Percentiles rank a stretch among this genome's conserved stretches.
Evolutionary conservation across 352 stramenopile species (phyloP).

Genomic region (Peronospora farinosa): DNA sequence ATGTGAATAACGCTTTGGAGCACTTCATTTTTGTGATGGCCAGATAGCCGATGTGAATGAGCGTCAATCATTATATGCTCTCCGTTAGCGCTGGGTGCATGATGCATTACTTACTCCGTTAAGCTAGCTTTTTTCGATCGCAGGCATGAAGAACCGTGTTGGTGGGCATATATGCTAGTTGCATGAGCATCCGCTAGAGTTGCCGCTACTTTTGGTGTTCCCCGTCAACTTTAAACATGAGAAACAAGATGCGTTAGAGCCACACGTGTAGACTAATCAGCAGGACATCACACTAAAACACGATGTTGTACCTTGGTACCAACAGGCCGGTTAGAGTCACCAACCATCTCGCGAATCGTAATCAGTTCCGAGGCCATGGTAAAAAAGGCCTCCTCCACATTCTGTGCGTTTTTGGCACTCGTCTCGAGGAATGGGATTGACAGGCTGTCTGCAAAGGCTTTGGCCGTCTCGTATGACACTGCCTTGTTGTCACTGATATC

Average conservation of each 20-base stretch:
- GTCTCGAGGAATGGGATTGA: slow-evolving; percentile 99
- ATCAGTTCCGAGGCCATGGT: slow-evolving; percentile 99
- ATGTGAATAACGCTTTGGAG: slow-evolving; percentile 13
- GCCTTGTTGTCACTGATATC: slow-evolving; percentile 95
- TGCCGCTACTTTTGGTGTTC: slow-evolving; percentile 30
- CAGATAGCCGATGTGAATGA: slow-evolving; percentile 8
- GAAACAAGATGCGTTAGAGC: slow-evolving; percentile 8
- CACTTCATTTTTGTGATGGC: slow-evolving; percentile 12
- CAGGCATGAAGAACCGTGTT: slow-evolving; percentile 2
- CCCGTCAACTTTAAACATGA: slow-evolving; percentile 29
- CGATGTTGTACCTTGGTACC: slow-evolving; percentile 52
- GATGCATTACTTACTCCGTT: slow-evolving; percentile 23
- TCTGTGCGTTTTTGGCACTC: slow-evolving; percentile 96
- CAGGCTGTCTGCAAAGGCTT: slow-evolving; percentile 94
- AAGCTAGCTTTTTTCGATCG: slow-evolving; percentile 13
- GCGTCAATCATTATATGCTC: slow-evolving; percentile 10
- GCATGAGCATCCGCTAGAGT: slow-evolving; percentile 35
- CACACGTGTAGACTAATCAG: background rate
- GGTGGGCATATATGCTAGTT: slow-evolving; percentile 22
- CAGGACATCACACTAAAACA: slow-evolving; percentile 7
- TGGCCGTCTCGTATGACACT: slow-evolving; percentile 94
- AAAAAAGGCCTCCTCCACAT: slow-evolving; percentile 99
- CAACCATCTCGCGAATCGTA: slow-evolving; percentile 84
- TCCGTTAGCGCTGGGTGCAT: slow-evolving; percentile 6
- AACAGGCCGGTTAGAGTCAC: slow-evolving; percentile 56